Evolutionary conservation across 257 asterid genomes (phyloP).

Genomic region (Solanum virginianum): DNA sequence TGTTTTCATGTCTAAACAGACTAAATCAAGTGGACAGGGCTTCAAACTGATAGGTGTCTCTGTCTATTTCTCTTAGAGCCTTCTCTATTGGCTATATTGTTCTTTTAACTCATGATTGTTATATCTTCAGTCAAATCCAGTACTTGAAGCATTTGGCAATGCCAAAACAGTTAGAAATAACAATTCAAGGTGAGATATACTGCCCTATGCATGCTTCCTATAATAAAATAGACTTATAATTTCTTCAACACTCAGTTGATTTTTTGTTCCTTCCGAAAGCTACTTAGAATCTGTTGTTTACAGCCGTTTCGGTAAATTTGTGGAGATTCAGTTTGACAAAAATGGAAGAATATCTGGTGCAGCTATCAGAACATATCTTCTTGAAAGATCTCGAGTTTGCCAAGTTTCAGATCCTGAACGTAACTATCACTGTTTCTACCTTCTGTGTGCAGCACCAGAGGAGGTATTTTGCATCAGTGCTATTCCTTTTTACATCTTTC

Average conservation of each 20-base stretch:
- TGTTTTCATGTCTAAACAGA: background rate
- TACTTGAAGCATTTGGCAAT: constrained; percentile 98
- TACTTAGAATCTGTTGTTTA: constrained; percentile 10
- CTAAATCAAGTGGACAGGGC: background rate
- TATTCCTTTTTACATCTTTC: constrained; percentile 5
- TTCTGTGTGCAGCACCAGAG: constrained; percentile 93
- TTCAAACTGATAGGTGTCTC: background rate
- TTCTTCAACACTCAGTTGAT: background rate
- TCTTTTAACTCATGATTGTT: background rate
- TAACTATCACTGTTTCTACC: constrained; percentile 92
- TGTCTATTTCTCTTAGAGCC: background rate
- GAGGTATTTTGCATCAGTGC: constrained; percentile 37
- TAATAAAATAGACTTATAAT: background rate
- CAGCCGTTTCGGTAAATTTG: constrained; percentile 98
- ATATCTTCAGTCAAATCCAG: constrained; percentile 88
- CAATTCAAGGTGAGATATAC: constrained; percentile 70
- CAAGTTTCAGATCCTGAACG: constrained; percentile 96
- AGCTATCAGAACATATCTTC: constrained; percentile 93
- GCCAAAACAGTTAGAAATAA: constrained; percentile 98
- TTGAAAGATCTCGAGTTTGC: constrained; percentile 98
- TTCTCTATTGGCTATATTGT: background rate
- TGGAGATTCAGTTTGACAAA: constrained; percentile 92
- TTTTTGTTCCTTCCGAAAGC: background rate
- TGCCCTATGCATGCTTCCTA: background rate
- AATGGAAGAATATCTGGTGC: constrained; percentile 96